Conservation (phyloP, 2,329 filamentous ascomycete genomes). For the Penicillium psychrosexuale region DNA sequence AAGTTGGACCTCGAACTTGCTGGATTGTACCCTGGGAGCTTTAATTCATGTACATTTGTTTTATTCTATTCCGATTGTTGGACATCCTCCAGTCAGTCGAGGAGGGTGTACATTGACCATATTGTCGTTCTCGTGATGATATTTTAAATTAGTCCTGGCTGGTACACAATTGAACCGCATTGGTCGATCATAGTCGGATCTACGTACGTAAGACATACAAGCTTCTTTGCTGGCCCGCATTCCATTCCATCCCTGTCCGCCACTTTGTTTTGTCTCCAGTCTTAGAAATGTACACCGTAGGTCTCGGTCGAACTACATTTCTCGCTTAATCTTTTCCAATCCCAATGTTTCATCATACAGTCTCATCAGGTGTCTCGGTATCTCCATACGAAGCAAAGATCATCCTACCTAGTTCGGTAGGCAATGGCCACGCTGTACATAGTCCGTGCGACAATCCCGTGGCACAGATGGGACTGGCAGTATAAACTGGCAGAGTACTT, state of each 20-base stretch:
- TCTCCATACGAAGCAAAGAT: not conserved
- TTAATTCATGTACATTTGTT: slow-evolving; percentile 20
- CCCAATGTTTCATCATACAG: not conserved
- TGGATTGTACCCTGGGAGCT: slow-evolving; percentile 6
- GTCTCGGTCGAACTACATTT: not conserved
- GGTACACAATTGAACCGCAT: slow-evolving; percentile 5
- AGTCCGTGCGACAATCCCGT: slow-evolving; percentile 7
- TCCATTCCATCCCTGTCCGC: not conserved
- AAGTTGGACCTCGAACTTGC: not conserved
- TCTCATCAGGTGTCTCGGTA: slow-evolving; percentile 6
- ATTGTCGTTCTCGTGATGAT: slow-evolving; percentile 9
- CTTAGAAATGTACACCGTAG: not conserved
- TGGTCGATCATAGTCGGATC: not conserved
- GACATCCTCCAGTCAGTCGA: slow-evolving; percentile 4
- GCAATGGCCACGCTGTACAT: not conserved
- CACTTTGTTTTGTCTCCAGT: not conserved
- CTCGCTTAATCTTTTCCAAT: not conserved
- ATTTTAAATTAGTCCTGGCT: slow-evolving; percentile 6
- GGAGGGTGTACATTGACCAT: slow-evolving; percentile 8
- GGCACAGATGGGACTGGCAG: slow-evolving; percentile 5
- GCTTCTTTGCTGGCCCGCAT: not conserved
- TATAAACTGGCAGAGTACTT: too few species aligned
- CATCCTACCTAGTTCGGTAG: not conserved
- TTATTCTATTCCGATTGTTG: not conserved
- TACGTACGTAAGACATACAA: not conserved